These are phyloP conservation scores for Penicillium mononematosum DNA, from an alignment of 495 filamentous ascomycete genomes.

Conservation along the genomic window DNA sequence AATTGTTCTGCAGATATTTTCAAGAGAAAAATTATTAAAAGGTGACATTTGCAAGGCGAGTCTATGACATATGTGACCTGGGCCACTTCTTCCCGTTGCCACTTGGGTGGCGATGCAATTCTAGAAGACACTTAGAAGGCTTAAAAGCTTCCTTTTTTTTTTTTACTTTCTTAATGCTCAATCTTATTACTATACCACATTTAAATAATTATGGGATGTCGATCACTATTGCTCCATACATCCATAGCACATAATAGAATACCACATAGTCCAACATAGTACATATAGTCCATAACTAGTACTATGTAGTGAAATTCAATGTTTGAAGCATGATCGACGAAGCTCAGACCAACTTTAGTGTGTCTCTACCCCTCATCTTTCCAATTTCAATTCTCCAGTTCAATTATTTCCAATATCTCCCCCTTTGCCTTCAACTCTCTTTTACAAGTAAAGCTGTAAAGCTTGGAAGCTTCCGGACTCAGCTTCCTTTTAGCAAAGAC, in stretches of 20 bases:
- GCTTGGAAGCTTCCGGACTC: neutral
- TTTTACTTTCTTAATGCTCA: neutral
- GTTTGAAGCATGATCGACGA: slow-evolving; percentile 5
- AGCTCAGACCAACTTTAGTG: slow-evolving; percentile 21
- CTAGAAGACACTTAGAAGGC: slow-evolving; percentile 36
- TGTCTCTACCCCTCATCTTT: slow-evolving; percentile 10
- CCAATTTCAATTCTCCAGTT: slow-evolving; percentile 5
- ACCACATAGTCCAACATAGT: too few species aligned
- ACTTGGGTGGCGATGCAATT: slow-evolving; percentile 19
- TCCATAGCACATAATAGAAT: too few species aligned
- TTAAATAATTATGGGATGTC: neutral
- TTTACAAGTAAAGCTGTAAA: neutral
- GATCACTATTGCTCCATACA: neutral
- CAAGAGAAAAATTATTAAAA: too few species aligned
- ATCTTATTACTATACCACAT: neutral
- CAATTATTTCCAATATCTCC: neutral
- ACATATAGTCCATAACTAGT: too few species aligned
- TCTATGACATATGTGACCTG: slow-evolving; percentile 6
- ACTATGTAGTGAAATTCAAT: neutral
- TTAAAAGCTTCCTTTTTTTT: neutral
- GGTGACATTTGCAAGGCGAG: neutral
- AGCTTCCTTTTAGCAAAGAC: neutral
- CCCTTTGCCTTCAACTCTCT: neutral
- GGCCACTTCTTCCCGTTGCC: slow-evolving; percentile 2
- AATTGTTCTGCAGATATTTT: neutral